Base-by-base conservation (phyloP, 2,329 filamentous ascomycete genomes). In the Ascomycota sp. region DNA sequence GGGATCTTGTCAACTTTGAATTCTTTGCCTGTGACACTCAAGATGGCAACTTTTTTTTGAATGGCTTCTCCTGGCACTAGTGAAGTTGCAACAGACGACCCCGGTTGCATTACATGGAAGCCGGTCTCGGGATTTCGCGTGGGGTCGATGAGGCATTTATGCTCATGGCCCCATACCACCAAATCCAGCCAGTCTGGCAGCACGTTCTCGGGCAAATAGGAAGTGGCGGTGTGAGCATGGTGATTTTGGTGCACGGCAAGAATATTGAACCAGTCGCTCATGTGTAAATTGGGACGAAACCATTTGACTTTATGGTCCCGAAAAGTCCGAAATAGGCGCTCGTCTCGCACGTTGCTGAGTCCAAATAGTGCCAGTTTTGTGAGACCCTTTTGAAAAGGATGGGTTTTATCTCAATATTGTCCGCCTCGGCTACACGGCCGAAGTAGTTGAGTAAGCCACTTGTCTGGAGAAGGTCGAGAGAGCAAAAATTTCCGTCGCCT, bases 161-260 rank as follows among this genome's bases (percentile, higher is more conserved):
- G 89, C 51, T 98, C 89, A 44, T 98, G 89, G 3, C 89, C 89
- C 89, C 89, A 98, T 30, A 98, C 67, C 0, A 98, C 71, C 4
- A 98, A 62, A 45, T 98, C 78, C 37, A 98, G 59, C 56, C 91
- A 95, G 12, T 82, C 74, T 0, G 89, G 91, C 1, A 98, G 60
- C 43, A 94, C 89, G 41, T 77, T 82, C 45, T 98, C 91, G 0
- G 91, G 86, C 0, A 98, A 64, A 45, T 93, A 95, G n/a, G 80
- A 76, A 0, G 86, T 95, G 12, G 85, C 71, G 0, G 81, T 92
- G 45, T 94, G 77, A 0, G 85, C 81, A 43, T 89, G 73, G 44
- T 95, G 89, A 41, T 98, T 98, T 46, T 98, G 89, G 46, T 98
- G 89, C 3, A 98, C 80, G 23, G 80, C 76, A 56, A 98, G 75